Conservation (phyloP, 164 flowering plant species). For the Vitis cinerea region DNA sequence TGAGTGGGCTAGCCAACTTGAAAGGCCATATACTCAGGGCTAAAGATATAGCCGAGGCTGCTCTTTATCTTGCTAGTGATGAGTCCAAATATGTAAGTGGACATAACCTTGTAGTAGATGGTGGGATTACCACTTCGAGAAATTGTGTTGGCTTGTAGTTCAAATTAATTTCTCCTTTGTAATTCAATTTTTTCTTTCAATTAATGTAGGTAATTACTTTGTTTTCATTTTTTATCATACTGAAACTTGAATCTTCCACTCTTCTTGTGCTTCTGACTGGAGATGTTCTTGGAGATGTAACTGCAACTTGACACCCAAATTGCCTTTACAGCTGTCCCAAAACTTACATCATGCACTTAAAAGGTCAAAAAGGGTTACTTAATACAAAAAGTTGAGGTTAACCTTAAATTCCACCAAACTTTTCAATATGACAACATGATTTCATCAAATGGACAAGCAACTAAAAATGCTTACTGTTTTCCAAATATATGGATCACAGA, state of each 20-base stretch:
- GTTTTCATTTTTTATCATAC: not conserved
- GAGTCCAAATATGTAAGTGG: constrained; percentile 82
- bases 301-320: too few species aligned
- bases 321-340: too few species aligned
- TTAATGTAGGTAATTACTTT: not conserved
- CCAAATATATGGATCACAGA: too few species aligned
- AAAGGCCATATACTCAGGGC: constrained; percentile 50
- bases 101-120: constrained; percentile 81
- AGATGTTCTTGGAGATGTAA: too few species aligned
- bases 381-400: too few species aligned
- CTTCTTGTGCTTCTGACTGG: too few species aligned
- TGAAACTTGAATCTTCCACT: not conserved
- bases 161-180: not conserved
- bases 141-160: constrained; percentile 55
- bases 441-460: too few species aligned
- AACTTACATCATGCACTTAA: too few species aligned
- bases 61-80: constrained; percentile 73
- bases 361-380: too few species aligned
- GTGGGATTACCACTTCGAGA: constrained; percentile 68
- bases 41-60: constrained; percentile 77
- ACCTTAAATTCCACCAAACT: too few species aligned
- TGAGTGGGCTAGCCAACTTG: constrained; percentile 54
- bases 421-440: too few species aligned
- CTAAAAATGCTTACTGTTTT: too few species aligned
- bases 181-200: not conserved